These are phyloP conservation scores for Neurospora terricola DNA, from an alignment of 495 filamentous ascomycete genomes.

Conservation along the genomic window DNA sequence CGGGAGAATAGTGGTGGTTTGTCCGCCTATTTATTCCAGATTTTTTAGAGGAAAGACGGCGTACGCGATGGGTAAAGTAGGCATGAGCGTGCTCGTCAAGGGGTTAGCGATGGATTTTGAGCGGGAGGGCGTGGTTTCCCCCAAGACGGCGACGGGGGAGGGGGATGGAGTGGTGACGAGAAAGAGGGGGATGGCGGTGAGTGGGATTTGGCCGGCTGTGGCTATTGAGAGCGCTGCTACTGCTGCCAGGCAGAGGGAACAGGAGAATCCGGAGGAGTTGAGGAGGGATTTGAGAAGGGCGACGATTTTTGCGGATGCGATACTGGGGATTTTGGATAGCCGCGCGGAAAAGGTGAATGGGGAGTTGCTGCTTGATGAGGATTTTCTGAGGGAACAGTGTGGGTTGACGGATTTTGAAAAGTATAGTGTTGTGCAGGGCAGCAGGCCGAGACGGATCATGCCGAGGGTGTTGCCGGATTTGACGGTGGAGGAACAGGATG, in stretches of 20 bases:
- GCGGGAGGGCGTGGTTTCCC: slow-evolving; percentile 43
- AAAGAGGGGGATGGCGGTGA: background rate
- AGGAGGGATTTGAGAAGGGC: slow-evolving; percentile 53
- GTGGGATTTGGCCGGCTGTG: slow-evolving; percentile 18
- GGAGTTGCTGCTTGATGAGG: slow-evolving; percentile 65
- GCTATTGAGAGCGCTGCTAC: slow-evolving; percentile 70
- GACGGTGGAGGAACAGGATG: slow-evolving; percentile 68
- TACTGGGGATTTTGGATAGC: slow-evolving; percentile 61
- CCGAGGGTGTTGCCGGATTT: slow-evolving; percentile 59
- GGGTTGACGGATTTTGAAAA: slow-evolving; percentile 63
- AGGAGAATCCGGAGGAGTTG: slow-evolving; percentile 29
- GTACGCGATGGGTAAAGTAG: slow-evolving; percentile 81
- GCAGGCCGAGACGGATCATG: slow-evolving; percentile 67
- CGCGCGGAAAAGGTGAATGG: slow-evolving; percentile 57
- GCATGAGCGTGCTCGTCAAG: slow-evolving; percentile 72
- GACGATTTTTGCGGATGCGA: slow-evolving; percentile 70
- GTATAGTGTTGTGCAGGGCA: slow-evolving; percentile 59
- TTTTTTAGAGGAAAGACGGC: slow-evolving; percentile 83
- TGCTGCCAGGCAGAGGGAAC: slow-evolving; percentile 36
- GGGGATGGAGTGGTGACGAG: background rate
- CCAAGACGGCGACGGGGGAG: slow-evolving; percentile 51
- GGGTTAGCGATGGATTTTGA: slow-evolving; percentile 78
- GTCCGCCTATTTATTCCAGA: slow-evolving; percentile 73
- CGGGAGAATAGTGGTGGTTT: slow-evolving; percentile 68
- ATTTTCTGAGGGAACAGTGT: slow-evolving; percentile 59